These are phyloP conservation scores for Acanthamoeba lenticulata DNA, from an alignment of 208 protist species.

Conservation along the genomic window DNA sequence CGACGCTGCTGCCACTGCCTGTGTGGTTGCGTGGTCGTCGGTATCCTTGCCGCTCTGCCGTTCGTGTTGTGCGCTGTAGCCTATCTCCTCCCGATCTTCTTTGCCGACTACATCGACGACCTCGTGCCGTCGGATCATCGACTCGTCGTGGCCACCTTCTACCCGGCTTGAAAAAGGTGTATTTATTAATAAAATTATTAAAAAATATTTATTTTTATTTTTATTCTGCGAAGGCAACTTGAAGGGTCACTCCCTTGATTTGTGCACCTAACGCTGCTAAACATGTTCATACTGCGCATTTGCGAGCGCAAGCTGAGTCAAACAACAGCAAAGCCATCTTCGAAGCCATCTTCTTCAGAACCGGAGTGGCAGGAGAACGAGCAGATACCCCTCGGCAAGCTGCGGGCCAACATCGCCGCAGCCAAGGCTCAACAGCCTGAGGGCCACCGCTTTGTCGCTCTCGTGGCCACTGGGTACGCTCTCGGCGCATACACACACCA, in stretches of 20 bases:
- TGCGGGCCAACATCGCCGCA: neutral
- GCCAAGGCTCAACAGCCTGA: neutral
- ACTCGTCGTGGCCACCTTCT: neutral
- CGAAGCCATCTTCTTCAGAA: too few relatives aligned
- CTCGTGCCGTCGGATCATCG: conserved; percentile 9
- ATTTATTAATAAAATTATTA: too few relatives aligned
- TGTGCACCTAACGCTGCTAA: too few relatives aligned
- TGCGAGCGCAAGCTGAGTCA: too few relatives aligned
- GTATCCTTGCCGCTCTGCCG: neutral
- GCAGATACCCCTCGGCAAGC: neutral
- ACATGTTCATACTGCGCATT: too few relatives aligned
- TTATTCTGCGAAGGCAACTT: too few relatives aligned
- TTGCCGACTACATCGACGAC: neutral
- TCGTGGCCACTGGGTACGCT: neutral
- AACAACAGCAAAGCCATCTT: too few relatives aligned
- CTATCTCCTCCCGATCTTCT: neutral
- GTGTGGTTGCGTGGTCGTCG: neutral
- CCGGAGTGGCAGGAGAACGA: too few relatives aligned
- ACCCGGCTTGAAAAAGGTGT: too few relatives aligned
- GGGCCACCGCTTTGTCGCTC: neutral
- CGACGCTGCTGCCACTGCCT: neutral
- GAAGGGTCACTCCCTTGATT: too few relatives aligned
- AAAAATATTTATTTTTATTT: too few relatives aligned
- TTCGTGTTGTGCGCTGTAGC: neutral
- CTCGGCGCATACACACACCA: too few relatives aligned